These are phyloP conservation scores for Phytomonas serpens DNA, from an alignment of 208 protist genomes.

Conservation along the genomic window DNA sequence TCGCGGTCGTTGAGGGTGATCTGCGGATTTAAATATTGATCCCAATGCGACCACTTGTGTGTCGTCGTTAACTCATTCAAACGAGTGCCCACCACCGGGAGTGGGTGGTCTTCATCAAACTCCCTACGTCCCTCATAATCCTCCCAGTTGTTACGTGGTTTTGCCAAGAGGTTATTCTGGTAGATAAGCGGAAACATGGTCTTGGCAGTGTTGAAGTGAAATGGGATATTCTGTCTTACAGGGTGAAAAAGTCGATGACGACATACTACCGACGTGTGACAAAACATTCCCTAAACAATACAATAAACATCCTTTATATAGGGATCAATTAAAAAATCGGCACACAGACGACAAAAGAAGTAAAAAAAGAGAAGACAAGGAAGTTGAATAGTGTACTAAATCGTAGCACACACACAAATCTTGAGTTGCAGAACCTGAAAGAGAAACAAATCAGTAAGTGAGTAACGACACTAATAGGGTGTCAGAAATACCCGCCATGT, in stretches of 20 bases:
- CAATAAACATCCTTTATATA: background rate
- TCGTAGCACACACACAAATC: background rate
- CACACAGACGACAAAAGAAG: background rate
- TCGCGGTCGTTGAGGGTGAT: slow-evolving; percentile 58
- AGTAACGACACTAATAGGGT: background rate
- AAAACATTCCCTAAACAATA: background rate
- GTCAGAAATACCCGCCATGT: background rate
- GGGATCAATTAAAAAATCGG: too few relatives aligned
- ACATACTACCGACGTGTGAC: background rate
- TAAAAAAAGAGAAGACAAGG: background rate
- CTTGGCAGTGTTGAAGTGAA: slow-evolving; percentile 72
- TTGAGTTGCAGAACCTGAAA: background rate
- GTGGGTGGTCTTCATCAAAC: slow-evolving; percentile 79
- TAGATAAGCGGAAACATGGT: slow-evolving; percentile 88
- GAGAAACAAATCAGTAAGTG: background rate
- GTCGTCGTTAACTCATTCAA: slow-evolving; percentile 68
- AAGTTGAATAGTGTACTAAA: background rate
- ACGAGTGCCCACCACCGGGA: slow-evolving; percentile 69
- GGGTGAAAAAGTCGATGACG: slow-evolving; percentile 74
- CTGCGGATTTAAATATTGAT: slow-evolving; percentile 82
- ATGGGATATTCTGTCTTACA: slow-evolving; percentile 47
- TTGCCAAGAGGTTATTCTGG: slow-evolving; percentile 74
- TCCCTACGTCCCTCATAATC: slow-evolving; percentile 68
- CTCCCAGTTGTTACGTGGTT: slow-evolving; percentile 73
- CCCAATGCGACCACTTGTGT: slow-evolving; percentile 82